Base-by-base conservation (phyloP, 192 early-diverging fungal species). In the Coemansia furcata region DNA sequence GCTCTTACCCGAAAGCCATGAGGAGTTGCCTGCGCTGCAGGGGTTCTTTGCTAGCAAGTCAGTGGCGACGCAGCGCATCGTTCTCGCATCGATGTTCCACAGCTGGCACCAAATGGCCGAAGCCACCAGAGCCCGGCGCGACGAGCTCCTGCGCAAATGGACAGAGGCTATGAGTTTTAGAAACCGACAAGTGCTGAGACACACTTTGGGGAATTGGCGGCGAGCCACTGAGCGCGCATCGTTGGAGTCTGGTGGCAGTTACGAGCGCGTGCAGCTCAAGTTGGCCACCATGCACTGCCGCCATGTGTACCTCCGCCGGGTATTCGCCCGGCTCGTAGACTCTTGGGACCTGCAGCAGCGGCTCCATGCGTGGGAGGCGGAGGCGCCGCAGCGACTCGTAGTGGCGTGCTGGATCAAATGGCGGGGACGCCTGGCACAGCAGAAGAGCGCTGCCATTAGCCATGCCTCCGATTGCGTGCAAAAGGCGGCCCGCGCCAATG, bases 121-220 rank as follows among this genome's bases (percentile, higher is more conserved):
- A 21, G 66, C 61, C 10, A 21, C 35, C 38, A 62, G 44, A 32
- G 26, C 2, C 1, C 69, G 72, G 29, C 78, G 78, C 38, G 66
- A 80, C 9, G 66, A 74, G 54, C 36, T 80, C 11, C 33, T 71
- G 15, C 6, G 21, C n/a, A 68, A 66, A 66, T 80, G 78, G 78
- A 49, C 30, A 5, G 43, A 59, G 4, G 79, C 74, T 30, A 57
- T 69, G 44, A 49, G 12, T 32, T 65, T 72, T 29, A 61, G 62
- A 3, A 36, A 55, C 14, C 29, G 29, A 2, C 10, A 23, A 33
- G 37, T 72, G 23, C 4, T 76, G 21, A 37, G n/a, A 10, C 47
- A 44, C 10, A 60, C 60, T 15, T 29, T 82, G 4, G 10, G 11
- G n/a, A 40, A 11, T 17, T 68, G 60, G 71, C 67, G 39, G 2